Percentiles rank a stretch among this genome's conserved stretches.
Evolutionary conservation across 352 stramenopile genomes (phyloP).

Genomic region (Phytopythium delawarense): DNA sequence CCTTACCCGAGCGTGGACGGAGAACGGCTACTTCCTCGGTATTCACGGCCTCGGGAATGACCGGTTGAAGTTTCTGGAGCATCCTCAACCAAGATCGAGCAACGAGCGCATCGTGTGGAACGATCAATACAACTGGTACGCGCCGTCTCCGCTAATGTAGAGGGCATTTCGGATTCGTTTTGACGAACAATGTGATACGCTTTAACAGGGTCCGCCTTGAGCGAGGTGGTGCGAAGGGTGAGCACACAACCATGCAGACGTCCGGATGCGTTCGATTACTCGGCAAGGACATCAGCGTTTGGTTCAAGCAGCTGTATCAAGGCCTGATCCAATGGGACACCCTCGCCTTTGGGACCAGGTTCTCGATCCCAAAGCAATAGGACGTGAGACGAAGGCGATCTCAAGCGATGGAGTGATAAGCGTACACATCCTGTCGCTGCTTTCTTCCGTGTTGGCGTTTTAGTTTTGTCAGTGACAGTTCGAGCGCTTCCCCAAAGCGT

Average conservation of each 20-base stretch:
- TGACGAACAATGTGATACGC: too few relatives aligned
- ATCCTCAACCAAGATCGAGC: neutral
- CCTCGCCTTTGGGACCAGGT: neutral
- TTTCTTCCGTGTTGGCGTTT: too few relatives aligned
- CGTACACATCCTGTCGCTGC: too few relatives aligned
- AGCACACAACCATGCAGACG: neutral
- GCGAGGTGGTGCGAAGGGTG: neutral
- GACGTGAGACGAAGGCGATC: too few relatives aligned
- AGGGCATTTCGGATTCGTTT: too few relatives aligned
- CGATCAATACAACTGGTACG: neutral
- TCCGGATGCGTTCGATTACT: neutral
- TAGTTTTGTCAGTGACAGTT: too few relatives aligned
- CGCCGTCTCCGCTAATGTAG: too few relatives aligned
- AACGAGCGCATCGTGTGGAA: slow-evolving; percentile 4
- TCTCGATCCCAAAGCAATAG: slow-evolving; percentile 1
- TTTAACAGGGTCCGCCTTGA: neutral
- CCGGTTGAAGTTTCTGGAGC: neutral
- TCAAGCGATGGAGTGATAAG: too few relatives aligned
- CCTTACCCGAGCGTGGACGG: neutral
- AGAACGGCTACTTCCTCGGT: neutral
- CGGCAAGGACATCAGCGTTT: neutral
- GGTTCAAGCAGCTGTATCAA: neutral
- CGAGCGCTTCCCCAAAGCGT: too few relatives aligned
- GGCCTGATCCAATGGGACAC: neutral
- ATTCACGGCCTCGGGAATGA: neutral